Evolutionary conservation across 1,284 basidiomycete genomes (phyloP).

Genomic region (Takashimella tepidaria): DNA sequence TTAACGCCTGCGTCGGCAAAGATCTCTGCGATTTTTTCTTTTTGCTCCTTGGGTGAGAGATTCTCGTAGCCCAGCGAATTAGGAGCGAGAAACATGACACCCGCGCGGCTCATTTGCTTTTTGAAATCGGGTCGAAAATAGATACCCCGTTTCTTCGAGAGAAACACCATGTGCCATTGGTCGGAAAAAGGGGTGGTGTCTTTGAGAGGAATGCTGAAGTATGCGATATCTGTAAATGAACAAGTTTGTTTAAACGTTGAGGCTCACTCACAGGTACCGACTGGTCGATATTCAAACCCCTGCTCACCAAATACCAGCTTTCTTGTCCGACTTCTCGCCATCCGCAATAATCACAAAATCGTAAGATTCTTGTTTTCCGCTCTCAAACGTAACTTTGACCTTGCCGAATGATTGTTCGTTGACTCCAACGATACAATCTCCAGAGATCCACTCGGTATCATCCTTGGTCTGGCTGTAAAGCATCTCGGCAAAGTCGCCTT

Average conservation of each 20-base stretch:
- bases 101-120: not conserved
- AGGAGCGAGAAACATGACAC: not conserved
- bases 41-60: not conserved
- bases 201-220: not conserved
- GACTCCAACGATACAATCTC: constrained; percentile 35
- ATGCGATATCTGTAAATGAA: constrained; percentile 26
- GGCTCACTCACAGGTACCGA: constrained; percentile 24
- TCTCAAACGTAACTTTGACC: constrained; percentile 37
- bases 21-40: not conserved
- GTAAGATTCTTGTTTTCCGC: constrained; percentile 43
- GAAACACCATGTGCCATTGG: not conserved
- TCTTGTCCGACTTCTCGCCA: not conserved
- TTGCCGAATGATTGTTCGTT: constrained; percentile 39
- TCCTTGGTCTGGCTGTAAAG: constrained; percentile 33
- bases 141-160: not conserved
- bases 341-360: constrained; percentile 2
- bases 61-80: not conserved
- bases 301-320: constrained; percentile 19
- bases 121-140: not conserved
- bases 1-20: constrained; percentile 3
- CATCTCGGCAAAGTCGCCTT: constrained; percentile 50
- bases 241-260: constrained; percentile 49
- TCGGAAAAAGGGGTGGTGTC: not conserved
- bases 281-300: constrained; percentile 33
- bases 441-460: constrained; percentile 33